phyloP scores from a whole-genome alignment of 2,329 filamentous ascomycete species.

The Neospermospora avenae region DNA sequence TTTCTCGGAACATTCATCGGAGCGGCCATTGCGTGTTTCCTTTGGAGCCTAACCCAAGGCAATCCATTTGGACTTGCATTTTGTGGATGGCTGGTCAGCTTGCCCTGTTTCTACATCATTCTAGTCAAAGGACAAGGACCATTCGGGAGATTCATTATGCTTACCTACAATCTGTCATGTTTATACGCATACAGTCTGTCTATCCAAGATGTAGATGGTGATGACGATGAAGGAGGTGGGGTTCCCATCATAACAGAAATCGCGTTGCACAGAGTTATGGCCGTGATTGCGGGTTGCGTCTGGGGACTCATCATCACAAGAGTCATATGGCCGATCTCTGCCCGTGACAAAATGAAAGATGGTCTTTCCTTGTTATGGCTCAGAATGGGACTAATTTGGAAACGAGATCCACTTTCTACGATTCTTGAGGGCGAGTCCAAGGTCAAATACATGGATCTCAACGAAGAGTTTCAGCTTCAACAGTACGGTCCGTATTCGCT shows the following conservation, averaged over 20 bases:
- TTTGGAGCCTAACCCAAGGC: conserved; percentile 74
- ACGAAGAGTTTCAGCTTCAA: conserved; percentile 83
- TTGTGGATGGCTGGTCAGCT: conserved; percentile 75
- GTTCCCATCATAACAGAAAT: conserved; percentile 86
- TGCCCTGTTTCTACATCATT: conserved; percentile 88
- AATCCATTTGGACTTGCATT: conserved; percentile 74
- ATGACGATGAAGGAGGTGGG: conserved; percentile 84
- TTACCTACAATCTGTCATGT: conserved; percentile 94
- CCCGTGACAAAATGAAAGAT: conserved; percentile 81
- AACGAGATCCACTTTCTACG: conserved; percentile 79
- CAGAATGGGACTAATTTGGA: conserved; percentile 92
- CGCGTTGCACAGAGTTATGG: conserved; percentile 78
- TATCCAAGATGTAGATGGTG: conserved; percentile 72
- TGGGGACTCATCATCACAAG: conserved; percentile 92
- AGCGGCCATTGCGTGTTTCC: conserved; percentile 67
- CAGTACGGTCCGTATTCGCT: conserved; percentile 49
- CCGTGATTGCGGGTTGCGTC: conserved; percentile 80
- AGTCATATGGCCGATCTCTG: conserved; percentile 90
- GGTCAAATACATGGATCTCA: conserved; percentile 78
- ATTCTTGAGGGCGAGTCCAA: conserved; percentile 57
- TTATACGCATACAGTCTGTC: conserved; percentile 91
- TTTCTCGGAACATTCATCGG: conserved; percentile 85
- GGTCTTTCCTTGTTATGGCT: conserved; percentile 89
- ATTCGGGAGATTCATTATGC: conserved; percentile 86
- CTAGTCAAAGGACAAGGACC: conserved; percentile 80